Conservation (phyloP, 2,329 filamentous ascomycete species). For the Phaeoacremonium minimum region DNA sequence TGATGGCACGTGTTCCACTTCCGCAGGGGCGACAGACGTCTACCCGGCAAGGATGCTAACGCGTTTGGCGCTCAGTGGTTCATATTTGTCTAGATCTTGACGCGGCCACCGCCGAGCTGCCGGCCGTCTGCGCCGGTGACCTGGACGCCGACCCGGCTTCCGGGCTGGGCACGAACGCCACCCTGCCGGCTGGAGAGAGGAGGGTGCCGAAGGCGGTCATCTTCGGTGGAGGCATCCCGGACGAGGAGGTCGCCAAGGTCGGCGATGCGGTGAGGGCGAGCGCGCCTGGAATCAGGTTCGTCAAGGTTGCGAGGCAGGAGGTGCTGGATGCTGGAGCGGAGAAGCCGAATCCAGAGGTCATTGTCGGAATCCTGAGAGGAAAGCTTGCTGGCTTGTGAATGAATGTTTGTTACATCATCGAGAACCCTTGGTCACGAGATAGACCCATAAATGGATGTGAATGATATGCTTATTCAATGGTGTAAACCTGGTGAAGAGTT, state of each 20-base stretch:
- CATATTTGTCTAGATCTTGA: constrained; percentile 45
- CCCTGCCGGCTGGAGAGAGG: constrained; percentile 5
- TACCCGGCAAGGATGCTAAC: no score
- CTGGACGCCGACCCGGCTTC: constrained; percentile 55
- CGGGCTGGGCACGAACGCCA: constrained; percentile 16
- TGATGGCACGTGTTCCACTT: neutral
- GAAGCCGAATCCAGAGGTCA: constrained; percentile 9
- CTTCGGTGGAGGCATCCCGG: constrained; percentile 16
- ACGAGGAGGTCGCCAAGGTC: constrained; percentile 11
- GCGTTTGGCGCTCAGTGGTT: no score
- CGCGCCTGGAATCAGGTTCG: constrained; percentile 5
- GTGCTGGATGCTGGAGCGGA: constrained; percentile 5
- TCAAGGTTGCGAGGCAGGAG: constrained; percentile 10
- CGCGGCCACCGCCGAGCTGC: constrained; percentile 78
- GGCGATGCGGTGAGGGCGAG: constrained; percentile 4
- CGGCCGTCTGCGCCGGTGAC: constrained; percentile 91
- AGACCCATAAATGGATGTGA: no score
- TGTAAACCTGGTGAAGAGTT: no score
- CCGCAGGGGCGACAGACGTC: no score
- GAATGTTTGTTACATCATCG: no score
- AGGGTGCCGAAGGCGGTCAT: constrained; percentile 13
- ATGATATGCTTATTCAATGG: no score
- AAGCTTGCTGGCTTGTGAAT: constrained; percentile 4
- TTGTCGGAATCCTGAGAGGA: constrained; percentile 3
- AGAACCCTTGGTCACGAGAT: no score